A percentile compares a stretch with the other conserved stretches of the same genome.
Conservation (phyloP, 2,329 filamentous ascomycete species). For the Beauveria sp. region DNA sequence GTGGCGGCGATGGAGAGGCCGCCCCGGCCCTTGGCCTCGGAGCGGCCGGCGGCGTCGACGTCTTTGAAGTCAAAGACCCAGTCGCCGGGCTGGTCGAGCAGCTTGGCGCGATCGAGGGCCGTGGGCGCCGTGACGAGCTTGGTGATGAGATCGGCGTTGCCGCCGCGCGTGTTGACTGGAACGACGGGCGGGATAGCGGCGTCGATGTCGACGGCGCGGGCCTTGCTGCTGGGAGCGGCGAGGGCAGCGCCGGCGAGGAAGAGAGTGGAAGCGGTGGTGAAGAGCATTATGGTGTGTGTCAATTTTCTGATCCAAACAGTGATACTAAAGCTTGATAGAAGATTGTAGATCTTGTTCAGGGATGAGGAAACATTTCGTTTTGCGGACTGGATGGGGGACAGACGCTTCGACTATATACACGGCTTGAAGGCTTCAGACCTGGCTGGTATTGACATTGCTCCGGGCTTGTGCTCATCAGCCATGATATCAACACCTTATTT, state of each 20-base stretch:
- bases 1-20: slow-evolving; percentile 33
- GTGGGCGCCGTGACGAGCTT: slow-evolving; percentile 24
- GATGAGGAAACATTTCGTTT: slow-evolving; percentile 1
- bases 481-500: neutral
- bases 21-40: slow-evolving; percentile 23
- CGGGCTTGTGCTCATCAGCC: neutral
- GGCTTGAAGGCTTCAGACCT: neutral
- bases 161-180: slow-evolving; percentile 21
- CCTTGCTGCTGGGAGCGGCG: slow-evolving; percentile 8
- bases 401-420: neutral
- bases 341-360: neutral
- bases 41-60: slow-evolving; percentile 12
- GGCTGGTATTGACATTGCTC: neutral
- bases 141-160: slow-evolving; percentile 20
- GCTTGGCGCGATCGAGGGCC: slow-evolving; percentile 23
- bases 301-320: no score
- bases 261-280: slow-evolving; percentile 10
- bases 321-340: neutral
- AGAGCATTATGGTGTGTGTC: slow-evolving; percentile 5
- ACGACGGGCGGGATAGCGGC: slow-evolving; percentile 20
- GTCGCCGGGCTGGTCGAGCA: slow-evolving; percentile 27
- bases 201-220: slow-evolving; percentile 13
- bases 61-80: slow-evolving; percentile 36
- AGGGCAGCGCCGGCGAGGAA: slow-evolving; percentile 14
- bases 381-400: neutral